A percentile compares a stretch with the other conserved stretches of the same genome.
These are phyloP conservation scores for Firmiana major DNA, from an alignment of 345 rosid species.

Conservation along the genomic window DNA sequence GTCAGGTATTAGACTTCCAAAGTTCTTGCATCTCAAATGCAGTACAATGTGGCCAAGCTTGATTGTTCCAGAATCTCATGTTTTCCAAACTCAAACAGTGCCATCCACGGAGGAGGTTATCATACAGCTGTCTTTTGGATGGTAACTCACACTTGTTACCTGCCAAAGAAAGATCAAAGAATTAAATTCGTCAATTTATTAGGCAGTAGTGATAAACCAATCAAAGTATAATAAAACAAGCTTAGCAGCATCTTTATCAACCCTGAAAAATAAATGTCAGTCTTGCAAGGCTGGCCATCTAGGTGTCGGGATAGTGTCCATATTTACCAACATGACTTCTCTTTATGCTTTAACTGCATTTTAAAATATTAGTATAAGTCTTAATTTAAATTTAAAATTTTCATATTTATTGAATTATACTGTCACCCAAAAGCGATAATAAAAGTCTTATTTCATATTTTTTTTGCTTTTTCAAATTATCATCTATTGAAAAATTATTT, in stretches of 20 bases:
- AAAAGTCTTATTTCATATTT: too few species aligned
- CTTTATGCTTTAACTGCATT: too few species aligned
- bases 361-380: too few species aligned
- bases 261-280: background rate
- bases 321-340: too few species aligned
- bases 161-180: conserved; percentile 24
- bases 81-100: conserved; percentile 82
- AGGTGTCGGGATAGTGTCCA: too few species aligned
- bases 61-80: conserved; percentile 24
- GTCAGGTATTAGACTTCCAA: background rate
- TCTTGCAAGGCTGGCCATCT: background rate
- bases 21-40: background rate
- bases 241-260: background rate
- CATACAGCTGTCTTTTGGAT: conserved; percentile 79
- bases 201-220: background rate
- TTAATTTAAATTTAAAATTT: too few species aligned
- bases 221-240: background rate
- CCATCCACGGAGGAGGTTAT: conserved; percentile 86
- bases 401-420: too few species aligned
- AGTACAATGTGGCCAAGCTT: background rate
- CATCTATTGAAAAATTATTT: too few species aligned
- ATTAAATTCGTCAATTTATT: background rate
- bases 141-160: conserved; percentile 96
- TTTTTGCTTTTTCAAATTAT: too few species aligned
- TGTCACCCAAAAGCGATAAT: too few species aligned